phyloP scores from a whole-genome alignment of 495 filamentous ascomycete species.

The Aspergillus biplanus region DNA sequence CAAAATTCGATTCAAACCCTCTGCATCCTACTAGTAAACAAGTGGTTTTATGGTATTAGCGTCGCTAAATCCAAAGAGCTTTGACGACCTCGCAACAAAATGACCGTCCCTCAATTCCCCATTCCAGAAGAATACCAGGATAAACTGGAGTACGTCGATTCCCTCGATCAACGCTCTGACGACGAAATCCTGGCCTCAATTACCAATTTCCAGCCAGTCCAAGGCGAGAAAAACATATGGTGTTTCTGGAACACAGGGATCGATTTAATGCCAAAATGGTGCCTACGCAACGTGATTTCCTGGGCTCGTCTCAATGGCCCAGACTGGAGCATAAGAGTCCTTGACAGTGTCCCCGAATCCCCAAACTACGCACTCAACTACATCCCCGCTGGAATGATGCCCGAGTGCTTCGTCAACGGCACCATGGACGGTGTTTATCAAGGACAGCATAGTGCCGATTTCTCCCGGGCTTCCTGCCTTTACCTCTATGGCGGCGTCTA shows the following conservation, averaged over 20 bases:
- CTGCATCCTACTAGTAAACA: too few relatives aligned
- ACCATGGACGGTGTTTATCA: not conserved
- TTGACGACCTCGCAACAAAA: too few relatives aligned
- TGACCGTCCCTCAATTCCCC: not conserved
- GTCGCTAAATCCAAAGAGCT: too few relatives aligned
- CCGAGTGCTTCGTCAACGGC: not conserved
- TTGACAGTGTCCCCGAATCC: not conserved
- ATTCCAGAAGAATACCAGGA: not conserved
- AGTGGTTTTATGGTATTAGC: too few relatives aligned
- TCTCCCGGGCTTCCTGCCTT: not conserved
- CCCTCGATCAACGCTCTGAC: not conserved
- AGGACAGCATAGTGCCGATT: not conserved
- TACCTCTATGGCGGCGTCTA: not conserved
- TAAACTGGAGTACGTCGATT: not conserved
- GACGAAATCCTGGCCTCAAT: not conserved
- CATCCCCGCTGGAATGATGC: not conserved
- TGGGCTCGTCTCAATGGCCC: not conserved
- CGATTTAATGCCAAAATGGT: not conserved
- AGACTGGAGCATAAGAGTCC: not conserved
- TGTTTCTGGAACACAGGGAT: not conserved
- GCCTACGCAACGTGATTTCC: not conserved
- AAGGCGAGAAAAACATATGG: not conserved
- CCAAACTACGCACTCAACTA: not conserved
- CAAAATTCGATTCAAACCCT: too few relatives aligned
- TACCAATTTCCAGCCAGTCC: not conserved